Evolutionary conservation across 768 basidiomycete genomes (phyloP).

Genomic region (Baorangia bicolor): DNA sequence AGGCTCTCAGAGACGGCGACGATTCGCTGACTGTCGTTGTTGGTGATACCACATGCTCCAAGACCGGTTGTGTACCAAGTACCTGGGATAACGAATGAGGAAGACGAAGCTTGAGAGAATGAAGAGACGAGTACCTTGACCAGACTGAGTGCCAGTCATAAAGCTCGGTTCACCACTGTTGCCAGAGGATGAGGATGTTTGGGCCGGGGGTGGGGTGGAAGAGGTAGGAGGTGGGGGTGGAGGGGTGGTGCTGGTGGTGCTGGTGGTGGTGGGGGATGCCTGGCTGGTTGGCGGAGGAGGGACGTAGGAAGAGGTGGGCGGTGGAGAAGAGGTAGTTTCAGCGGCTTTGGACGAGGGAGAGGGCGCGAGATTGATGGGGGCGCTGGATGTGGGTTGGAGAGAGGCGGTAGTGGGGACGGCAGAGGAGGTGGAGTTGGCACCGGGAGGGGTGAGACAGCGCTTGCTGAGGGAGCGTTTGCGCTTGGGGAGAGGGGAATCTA

Average conservation of each 20-base stretch:
- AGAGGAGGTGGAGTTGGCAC: conserved; percentile 15
- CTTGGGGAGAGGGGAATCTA: conserved; percentile 1
- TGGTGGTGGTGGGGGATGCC: not conserved
- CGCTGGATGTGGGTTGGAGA: not conserved
- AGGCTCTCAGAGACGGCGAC: conserved; percentile 36
- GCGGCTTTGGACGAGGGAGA: not conserved
- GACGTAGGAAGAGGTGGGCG: not conserved
- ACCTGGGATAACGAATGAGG: conserved; percentile 17
- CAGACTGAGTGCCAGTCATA: conserved; percentile 48
- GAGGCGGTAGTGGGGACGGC: not conserved
- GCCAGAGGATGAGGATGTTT: conserved; percentile 14
- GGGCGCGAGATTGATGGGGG: conserved; percentile 26
- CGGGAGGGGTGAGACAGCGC: conserved; percentile 21
- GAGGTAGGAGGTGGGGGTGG: not conserved
- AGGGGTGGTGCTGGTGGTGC: not conserved
- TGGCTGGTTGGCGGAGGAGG: not conserved
- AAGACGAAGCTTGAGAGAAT: not conserved
- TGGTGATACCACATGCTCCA: conserved; percentile 42
- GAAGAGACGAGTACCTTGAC: conserved; percentile 38
- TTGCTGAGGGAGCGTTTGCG: conserved; percentile 31
- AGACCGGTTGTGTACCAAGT: conserved; percentile 37
- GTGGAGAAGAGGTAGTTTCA: not conserved
- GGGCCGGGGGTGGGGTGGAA: conserved; percentile 11
- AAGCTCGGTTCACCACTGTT: conserved; percentile 34
- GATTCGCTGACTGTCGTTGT: conserved; percentile 29